phyloP scores from a whole-genome alignment of 2,329 filamentous ascomycete genomes.

The Zalaria sp. region DNA sequence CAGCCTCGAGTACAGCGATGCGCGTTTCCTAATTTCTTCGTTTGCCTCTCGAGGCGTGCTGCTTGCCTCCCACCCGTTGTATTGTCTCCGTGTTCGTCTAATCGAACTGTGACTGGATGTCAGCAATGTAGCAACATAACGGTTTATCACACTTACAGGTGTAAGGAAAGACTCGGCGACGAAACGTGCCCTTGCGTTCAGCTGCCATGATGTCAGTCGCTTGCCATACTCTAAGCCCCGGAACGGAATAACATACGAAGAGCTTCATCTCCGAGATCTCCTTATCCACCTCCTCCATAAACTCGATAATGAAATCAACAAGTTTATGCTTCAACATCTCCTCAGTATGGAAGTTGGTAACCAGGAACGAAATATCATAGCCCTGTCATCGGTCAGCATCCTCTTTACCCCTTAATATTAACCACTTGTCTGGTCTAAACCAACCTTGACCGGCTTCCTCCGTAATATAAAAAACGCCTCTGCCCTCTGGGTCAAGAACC shows the following conservation, averaged over 20 bases:
- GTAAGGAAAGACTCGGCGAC: conserved; percentile 97
- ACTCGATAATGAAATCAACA: conserved; percentile 97
- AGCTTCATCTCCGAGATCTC: conserved; percentile 99
- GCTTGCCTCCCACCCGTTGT: no score
- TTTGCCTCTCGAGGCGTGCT: no score
- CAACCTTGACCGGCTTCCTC: conserved; percentile 86
- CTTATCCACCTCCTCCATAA: conserved; percentile 99
- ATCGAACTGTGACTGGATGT: no score
- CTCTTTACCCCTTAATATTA: neutral
- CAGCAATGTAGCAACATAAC: no score
- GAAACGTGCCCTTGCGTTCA: conserved; percentile 93
- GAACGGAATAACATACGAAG: conserved; percentile 47
- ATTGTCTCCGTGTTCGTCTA: no score
- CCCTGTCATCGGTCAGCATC: conserved; percentile 39
- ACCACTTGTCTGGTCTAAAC: conserved; percentile 9
- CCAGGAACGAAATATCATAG: conserved; percentile 96
- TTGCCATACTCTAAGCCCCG: neutral
- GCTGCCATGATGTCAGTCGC: conserved; percentile 32
- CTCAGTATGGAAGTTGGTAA: conserved; percentile 97
- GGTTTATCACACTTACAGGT: conserved; percentile 44
- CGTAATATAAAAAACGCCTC: conserved; percentile 95
- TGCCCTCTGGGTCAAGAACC: conserved; percentile 89
- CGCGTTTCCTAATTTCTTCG: no score
- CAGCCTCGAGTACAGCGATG: no score
- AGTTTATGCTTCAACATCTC: conserved; percentile 98